Conservation (phyloP, 2,329 filamentous ascomycete species). For the Fusarium albosuccineum region DNA sequence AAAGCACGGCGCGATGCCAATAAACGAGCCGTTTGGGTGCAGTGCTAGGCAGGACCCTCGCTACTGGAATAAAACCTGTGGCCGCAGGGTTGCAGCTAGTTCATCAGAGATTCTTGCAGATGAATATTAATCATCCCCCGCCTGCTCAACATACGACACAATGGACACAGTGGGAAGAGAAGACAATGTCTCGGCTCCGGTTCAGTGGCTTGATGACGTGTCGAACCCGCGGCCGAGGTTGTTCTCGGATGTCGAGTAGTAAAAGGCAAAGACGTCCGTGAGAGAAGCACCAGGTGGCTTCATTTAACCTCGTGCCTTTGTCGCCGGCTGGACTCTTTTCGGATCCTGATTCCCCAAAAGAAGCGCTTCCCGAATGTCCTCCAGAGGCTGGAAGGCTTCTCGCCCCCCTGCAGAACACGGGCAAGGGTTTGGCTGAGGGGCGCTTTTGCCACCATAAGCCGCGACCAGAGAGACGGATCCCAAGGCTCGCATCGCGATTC, state of each 20-base stretch:
- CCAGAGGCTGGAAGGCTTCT: background rate
- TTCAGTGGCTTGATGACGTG: conserved; percentile 21
- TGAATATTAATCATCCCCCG: background rate
- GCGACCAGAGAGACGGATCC: background rate
- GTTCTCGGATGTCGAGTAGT: no score
- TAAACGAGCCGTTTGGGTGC: conserved; percentile 11
- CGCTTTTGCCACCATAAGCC: background rate
- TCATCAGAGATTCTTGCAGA: background rate
- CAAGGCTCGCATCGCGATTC: background rate
- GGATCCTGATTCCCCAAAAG: background rate
- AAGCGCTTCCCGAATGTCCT: background rate
- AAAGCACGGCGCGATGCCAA: conserved; percentile 1
- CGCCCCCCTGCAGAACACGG: background rate
- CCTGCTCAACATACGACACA: background rate
- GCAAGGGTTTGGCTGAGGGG: no score
- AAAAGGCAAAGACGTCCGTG: no score
- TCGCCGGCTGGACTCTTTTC: background rate
- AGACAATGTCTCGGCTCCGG: background rate
- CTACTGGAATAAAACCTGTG: conserved; percentile 27
- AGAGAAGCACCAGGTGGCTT: no score
- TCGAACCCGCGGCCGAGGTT: background rate
- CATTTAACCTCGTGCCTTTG: background rate
- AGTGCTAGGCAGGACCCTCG: background rate
- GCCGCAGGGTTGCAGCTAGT: background rate
- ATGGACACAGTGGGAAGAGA: background rate